phyloP scores from a whole-genome alignment of 345 rosid genomes.

The Aquilaria sinensis region DNA sequence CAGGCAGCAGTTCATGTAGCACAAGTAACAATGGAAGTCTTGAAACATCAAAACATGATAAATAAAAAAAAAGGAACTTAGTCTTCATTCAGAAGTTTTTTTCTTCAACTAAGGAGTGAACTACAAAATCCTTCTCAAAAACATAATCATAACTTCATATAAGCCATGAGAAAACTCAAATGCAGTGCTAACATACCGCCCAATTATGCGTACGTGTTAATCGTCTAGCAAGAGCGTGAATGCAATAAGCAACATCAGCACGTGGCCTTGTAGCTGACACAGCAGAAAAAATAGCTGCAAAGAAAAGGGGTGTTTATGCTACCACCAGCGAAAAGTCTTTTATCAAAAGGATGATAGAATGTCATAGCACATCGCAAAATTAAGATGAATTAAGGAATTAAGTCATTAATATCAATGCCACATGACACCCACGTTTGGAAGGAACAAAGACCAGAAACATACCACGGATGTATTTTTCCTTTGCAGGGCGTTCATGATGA shows the following conservation, averaged over 20 bases:
- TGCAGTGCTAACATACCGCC: constrained; percentile 57
- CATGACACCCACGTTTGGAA: constrained; percentile 1
- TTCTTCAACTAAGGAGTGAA: not conserved
- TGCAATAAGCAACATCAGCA: constrained; percentile 98
- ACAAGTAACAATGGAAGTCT: too few species aligned
- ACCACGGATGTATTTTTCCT: constrained; percentile 87
- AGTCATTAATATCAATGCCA: not conserved
- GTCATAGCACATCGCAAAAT: too few species aligned
- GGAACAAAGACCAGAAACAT: constrained; percentile 7
- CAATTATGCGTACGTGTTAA: constrained; percentile 89
- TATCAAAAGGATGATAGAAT: too few species aligned
- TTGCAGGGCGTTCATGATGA: constrained; percentile 89
- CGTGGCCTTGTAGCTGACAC: constrained; percentile 97
- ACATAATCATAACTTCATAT: too few species aligned
- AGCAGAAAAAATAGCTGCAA: constrained; percentile 81
- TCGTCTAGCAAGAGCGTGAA: constrained; percentile 86
- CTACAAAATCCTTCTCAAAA: not conserved
- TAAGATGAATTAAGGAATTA: too few species aligned
- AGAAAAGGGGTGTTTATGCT: constrained; percentile 6
- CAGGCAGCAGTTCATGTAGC: too few species aligned
- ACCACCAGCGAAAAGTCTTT: too few species aligned
- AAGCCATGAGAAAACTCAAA: not conserved
- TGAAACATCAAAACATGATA: too few species aligned
- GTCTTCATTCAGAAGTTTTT: not conserved
- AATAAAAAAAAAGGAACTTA: not conserved